Conservation (phyloP, 2,329 filamentous ascomycete genomes). For the Pseudopithomyces chartarum region DNA sequence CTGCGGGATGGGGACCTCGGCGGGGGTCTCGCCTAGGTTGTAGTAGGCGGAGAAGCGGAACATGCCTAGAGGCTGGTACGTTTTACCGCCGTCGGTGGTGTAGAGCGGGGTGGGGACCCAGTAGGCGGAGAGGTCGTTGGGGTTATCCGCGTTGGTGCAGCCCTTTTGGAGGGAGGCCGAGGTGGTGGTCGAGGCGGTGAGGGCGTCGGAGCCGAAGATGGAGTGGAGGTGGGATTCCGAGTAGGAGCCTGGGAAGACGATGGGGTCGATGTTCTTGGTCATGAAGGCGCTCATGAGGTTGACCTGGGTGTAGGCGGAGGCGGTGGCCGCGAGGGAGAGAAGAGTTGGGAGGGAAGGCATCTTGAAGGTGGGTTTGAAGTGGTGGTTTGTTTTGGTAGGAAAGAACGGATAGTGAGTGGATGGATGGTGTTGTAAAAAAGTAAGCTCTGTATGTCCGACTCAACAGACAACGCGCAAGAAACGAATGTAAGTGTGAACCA, state of each 20-base stretch:
- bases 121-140: slow-evolving; percentile 55
- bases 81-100: slow-evolving; percentile 41
- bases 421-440: slow-evolving; percentile 2
- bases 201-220: slow-evolving; percentile 52
- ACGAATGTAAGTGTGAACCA: too few relatives aligned
- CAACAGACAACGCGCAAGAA: too few relatives aligned
- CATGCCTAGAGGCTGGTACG: slow-evolving; percentile 36
- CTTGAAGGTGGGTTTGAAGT: too few relatives aligned
- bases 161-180: slow-evolving; percentile 49
- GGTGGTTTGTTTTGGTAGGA: too few relatives aligned
- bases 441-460: background rate
- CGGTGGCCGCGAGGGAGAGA: slow-evolving; percentile 27
- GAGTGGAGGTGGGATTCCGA: slow-evolving; percentile 50
- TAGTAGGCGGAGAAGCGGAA: slow-evolving; percentile 56
- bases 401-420: slow-evolving; percentile 6
- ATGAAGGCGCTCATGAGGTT: slow-evolving; percentile 45
- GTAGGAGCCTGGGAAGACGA: slow-evolving; percentile 49
- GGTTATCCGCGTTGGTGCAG: slow-evolving; percentile 53
- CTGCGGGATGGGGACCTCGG: slow-evolving; percentile 53
- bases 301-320: slow-evolving; percentile 41
- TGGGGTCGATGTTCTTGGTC: slow-evolving; percentile 53
- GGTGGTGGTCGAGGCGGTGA: slow-evolving; percentile 46
- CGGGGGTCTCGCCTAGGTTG: slow-evolving; percentile 47
- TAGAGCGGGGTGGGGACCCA: slow-evolving; percentile 53
- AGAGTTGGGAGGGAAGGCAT: slow-evolving; percentile 38